Conservation (phyloP, 2,329 filamentous ascomycete species). For the Aspergillus sp. region DNA sequence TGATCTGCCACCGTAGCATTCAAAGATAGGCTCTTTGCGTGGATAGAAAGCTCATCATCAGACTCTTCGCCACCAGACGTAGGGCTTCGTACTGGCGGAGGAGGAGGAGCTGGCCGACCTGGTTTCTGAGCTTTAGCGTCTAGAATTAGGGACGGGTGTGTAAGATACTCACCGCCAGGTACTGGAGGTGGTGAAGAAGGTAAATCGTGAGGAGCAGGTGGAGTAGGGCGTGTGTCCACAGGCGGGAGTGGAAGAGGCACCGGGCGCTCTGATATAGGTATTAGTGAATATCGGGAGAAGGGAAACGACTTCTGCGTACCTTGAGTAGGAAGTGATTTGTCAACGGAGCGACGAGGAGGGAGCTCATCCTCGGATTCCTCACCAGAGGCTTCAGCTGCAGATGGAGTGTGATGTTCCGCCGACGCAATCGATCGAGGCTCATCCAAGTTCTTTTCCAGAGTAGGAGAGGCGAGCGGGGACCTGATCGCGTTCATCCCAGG, state of each 20-base stretch:
- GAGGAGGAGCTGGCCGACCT: constrained; percentile 65
- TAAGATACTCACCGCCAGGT: constrained; percentile 60
- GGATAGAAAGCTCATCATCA: constrained; percentile 78
- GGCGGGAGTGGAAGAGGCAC: constrained; percentile 51
- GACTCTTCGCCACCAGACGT: constrained; percentile 80
- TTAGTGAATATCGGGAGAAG: neutral
- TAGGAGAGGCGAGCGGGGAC: constrained; percentile 50
- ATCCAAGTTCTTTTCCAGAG: constrained; percentile 57
- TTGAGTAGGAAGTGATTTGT: constrained; percentile 51
- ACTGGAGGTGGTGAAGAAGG: constrained; percentile 42
- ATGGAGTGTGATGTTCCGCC: constrained; percentile 47
- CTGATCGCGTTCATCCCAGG: constrained; percentile 68
- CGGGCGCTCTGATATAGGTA: constrained; percentile 46
- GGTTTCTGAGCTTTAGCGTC: constrained; percentile 27
- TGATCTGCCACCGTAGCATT: constrained; percentile 47
- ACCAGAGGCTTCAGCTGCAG: constrained; percentile 53
- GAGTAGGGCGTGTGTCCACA: constrained; percentile 43
- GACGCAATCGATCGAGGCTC: constrained; percentile 47
- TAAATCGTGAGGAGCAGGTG: constrained; percentile 40
- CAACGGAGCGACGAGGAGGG: constrained; percentile 41
- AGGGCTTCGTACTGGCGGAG: constrained; percentile 47
- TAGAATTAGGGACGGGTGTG: neutral
- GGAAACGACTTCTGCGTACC: constrained; percentile 48
- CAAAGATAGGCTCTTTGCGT: constrained; percentile 50
- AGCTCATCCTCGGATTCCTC: constrained; percentile 39